phyloP scores from a whole-genome alignment of 1,284 basidiomycete species.

The Ustilago cynodontis region DNA sequence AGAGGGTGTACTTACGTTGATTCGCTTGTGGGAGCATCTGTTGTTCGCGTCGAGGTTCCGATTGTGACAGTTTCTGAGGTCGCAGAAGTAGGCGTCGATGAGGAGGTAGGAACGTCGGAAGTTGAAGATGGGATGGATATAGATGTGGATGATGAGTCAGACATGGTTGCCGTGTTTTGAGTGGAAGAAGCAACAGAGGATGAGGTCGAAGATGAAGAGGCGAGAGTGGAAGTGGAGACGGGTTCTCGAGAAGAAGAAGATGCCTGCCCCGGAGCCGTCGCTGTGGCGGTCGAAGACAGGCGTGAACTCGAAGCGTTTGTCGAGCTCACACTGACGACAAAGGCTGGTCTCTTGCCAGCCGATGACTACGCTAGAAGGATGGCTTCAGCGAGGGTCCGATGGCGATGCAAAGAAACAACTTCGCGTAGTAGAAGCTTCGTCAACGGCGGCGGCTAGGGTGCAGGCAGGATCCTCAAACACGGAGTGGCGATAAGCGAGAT shows the following conservation, averaged over 20 bases:
- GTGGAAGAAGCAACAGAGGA: slow-evolving; percentile 14
- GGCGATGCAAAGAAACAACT: not conserved
- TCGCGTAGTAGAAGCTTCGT: slow-evolving; percentile 1
- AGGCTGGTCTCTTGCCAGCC: slow-evolving; percentile 27
- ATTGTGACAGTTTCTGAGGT: slow-evolving; percentile 35
- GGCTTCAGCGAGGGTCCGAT: not conserved
- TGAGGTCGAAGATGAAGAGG: slow-evolving; percentile 8
- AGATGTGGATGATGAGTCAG: slow-evolving; percentile 27
- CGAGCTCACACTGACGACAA: slow-evolving; percentile 35
- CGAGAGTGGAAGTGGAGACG: slow-evolving; percentile 8
- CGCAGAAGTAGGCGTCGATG: slow-evolving; percentile 6
- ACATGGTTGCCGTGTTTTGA: slow-evolving; percentile 27
- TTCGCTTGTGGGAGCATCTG: slow-evolving; percentile 14
- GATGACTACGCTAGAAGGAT: not conserved
- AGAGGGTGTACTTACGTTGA: slow-evolving; percentile 21
- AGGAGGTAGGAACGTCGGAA: slow-evolving; percentile 7
- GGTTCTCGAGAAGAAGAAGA: slow-evolving; percentile 11
- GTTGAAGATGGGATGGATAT: slow-evolving; percentile 16
- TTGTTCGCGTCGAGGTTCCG: slow-evolving; percentile 20
- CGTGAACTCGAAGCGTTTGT: slow-evolving; percentile 22
- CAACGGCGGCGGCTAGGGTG: not conserved
- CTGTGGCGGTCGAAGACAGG: slow-evolving; percentile 32
- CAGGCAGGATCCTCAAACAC: not conserved
- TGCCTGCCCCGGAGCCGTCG: slow-evolving; percentile 29
- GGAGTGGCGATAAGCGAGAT: not conserved